A percentile compares a stretch with the other conserved stretches of the same genome.
These are phyloP conservation scores for Solidago caesia DNA, from an alignment of 129 eudicot species.

Conservation along the genomic window DNA sequence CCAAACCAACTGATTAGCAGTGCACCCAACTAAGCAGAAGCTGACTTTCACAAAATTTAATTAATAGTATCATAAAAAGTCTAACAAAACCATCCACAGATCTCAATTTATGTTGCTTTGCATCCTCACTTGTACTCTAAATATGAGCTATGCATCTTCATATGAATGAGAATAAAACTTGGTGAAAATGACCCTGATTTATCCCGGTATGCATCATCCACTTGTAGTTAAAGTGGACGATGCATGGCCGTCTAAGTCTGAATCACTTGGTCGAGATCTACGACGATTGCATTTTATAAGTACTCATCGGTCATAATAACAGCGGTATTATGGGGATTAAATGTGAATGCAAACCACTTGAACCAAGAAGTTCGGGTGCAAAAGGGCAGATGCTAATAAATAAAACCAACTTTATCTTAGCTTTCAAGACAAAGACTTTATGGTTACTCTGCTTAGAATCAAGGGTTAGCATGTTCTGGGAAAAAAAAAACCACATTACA, in stretches of 20 bases:
- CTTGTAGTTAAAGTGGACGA: conserved; percentile 1
- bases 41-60: conserved; percentile 37
- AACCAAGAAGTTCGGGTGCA: conserved; percentile 14
- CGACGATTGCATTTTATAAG: conserved; percentile 1
- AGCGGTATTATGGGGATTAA: conserved; percentile 10
- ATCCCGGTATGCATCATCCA: not conserved
- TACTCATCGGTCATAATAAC: not conserved
- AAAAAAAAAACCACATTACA: not conserved
- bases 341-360: conserved; percentile 9
- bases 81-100: conserved; percentile 27
- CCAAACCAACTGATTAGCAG: conserved; percentile 29
- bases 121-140: conserved; percentile 19
- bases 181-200: not conserved
- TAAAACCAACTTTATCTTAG: conserved; percentile 15
- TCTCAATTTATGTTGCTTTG: not conserved
- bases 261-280: conserved; percentile 7
- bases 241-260: not conserved
- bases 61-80: not conserved
- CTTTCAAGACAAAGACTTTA: conserved; percentile 30
- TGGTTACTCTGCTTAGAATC: conserved; percentile 19
- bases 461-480: not conserved
- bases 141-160: conserved; percentile 5
- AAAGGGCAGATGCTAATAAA: not conserved
- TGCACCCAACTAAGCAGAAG: conserved; percentile 43
- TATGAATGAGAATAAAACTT: not conserved